phyloP scores from a whole-genome alignment of 2,329 filamentous ascomycete species.

The Penicillium corylophilum region DNA sequence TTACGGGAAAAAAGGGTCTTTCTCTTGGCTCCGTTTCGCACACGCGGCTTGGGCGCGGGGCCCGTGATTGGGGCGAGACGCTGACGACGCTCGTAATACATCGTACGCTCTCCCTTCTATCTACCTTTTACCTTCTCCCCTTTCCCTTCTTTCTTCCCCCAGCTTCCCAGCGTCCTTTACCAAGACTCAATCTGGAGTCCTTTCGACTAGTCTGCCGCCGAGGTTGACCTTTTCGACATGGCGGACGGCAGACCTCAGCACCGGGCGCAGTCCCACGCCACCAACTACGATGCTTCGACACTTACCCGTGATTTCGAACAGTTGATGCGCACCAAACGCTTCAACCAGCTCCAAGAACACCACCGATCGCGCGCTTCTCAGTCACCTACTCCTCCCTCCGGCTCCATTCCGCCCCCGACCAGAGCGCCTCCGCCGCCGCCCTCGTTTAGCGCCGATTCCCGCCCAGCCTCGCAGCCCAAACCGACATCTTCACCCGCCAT shows the following conservation, averaged over 20 bases:
- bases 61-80: constrained; percentile 37
- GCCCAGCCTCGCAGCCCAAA: constrained; percentile 29
- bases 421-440: constrained; percentile 39
- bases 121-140: constrained; percentile 15
- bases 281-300: constrained; percentile 71
- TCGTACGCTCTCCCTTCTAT: constrained; percentile 15
- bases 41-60: constrained; percentile 39
- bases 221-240: constrained; percentile 34
- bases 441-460: constrained; percentile 38
- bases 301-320: constrained; percentile 83
- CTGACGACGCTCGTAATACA: constrained; percentile 40
- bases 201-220: constrained; percentile 23
- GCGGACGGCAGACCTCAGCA: constrained; percentile 38
- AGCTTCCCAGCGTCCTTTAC: constrained; percentile 3
- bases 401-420: constrained; percentile 33
- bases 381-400: constrained; percentile 52
- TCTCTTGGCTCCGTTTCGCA: constrained; percentile 31
- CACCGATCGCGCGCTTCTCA: constrained; percentile 57
- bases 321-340: constrained; percentile 78
- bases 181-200: constrained; percentile 28
- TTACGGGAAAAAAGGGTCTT: constrained; percentile 30
- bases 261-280: constrained; percentile 25
- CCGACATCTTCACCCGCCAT: constrained; percentile 34
- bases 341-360: constrained; percentile 74
- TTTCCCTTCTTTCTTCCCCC: constrained; percentile 6